Base-by-base conservation (phyloP, 805 yeast genomes). In the Wickerhamomyces ciferrii region DNA sequence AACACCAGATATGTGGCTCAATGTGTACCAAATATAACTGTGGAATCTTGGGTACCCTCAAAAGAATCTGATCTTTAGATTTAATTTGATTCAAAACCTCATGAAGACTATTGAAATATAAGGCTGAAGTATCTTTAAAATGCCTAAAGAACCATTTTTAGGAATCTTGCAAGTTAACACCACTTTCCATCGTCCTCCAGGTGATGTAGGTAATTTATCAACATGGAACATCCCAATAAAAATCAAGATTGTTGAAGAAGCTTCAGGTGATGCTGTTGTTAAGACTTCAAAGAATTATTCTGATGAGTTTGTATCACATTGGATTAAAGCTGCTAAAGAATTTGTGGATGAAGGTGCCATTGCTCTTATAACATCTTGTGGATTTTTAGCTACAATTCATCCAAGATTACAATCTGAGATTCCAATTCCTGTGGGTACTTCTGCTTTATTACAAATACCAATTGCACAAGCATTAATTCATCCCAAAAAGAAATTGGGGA, bases 311-410 rank as follows among this genome's bases (percentile, higher is more conserved):
- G 45, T 65, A 1, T 53, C 63, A 31, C 45, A 51, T 2, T 63
- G 61, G 55, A 51, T 60, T 23, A 50, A 53, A 14, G 64, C 63
- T n/a, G 61, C 63, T 24, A 38, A 53, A 18, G 53, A 53, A 20
- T 43, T 65, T 9, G 59, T 58, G 15, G 55, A 54, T 1, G 52
- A 57, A 39, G 71, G 71, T 13, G 68, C 68, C 2, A 50, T 62
- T 44, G 69, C 68, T 17, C 49, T 65, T 7, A 57, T 63, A 19
- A 63, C 70, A 4, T 61, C 68, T 4, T 67, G 70, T 52, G 70
- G 70, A 15, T 67, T 66, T 47, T 51, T 67, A 8, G 66, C 69
- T 2, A 60, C 62, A 9, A 37, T 61, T 11, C 70, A 67, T 32
- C 46, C 53, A 15, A 46, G 53, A 11, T 36, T 66, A 7, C 58